Evolutionary conservation across 2,329 filamentous ascomycete genomes (phyloP), one percentile per base, ranked within the genome.

Genomic region (Nigrospora oryzae): DNA sequence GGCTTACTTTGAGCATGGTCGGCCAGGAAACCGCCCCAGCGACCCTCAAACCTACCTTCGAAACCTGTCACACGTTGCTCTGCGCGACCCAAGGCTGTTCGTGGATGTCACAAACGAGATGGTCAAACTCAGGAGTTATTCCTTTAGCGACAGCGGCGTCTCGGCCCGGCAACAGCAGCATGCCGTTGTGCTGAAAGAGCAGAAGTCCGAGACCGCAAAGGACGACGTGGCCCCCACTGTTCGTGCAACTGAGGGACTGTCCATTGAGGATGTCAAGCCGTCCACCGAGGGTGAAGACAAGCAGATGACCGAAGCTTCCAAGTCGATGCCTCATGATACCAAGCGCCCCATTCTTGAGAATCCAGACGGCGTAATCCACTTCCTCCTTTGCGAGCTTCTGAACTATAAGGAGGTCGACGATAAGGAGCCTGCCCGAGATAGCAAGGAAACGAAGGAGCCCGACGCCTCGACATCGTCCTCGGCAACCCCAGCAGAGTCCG

Each of bases 321-420:
- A 91, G 63, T 63, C 63, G 31, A 52, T 71, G 4, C 55, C 67
- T 1, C 61, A 67, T 33, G 89, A 96, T 48, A 66, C 80, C 36
- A 96, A 94, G 65, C 73, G 86, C 10, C 91, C 93, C 1, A 75
- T 90, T 12, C 82, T 96, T 6, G 90, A 96, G 62, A 89, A 93
- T 50, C 89, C 91, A 0, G 93, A 97, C 63, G 93, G 93, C 4
- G 89, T 98, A 4, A 84, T 98, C 46, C 89, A 97, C 58, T 98
- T 95, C 64, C 73, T 98, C 17, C 80, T 98, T 5, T 94, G 87
- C 47, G 93, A 98, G 62, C 71, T 98, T 38, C 74, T 96, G 45
- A 90, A 88, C 42, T 97, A 95, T 66, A 85, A 86, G 56, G 90
- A 95, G 59, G 89, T 95, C 5, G 88, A 95, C 34, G 91, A 97